Percentiles rank a stretch among this genome's conserved stretches.
Conservation (phyloP, 2,329 filamentous ascomycete species). For the Arachnomyces sp. region DNA sequence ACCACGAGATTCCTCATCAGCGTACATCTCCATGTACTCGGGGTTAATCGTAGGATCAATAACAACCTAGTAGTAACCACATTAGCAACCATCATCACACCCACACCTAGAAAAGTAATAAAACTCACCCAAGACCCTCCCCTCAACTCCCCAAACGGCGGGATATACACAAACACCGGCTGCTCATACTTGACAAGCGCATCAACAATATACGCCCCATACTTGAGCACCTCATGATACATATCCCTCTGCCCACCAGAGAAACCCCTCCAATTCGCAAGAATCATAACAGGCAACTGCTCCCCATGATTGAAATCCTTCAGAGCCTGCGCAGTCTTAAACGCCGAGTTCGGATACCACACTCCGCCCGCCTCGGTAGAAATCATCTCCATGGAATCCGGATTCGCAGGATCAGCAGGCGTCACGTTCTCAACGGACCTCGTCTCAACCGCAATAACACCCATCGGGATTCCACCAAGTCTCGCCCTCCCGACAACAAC, state of each 20-base stretch:
- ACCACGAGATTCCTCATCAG: slow-evolving; percentile 86
- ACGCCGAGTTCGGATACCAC: slow-evolving; percentile 99
- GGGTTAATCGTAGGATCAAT: slow-evolving; percentile 98
- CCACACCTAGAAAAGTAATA: background rate
- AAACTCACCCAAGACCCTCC: slow-evolving; percentile 81
- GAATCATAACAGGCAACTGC: slow-evolving; percentile 96
- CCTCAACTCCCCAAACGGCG: slow-evolving; percentile 89
- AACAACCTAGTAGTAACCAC: slow-evolving; percentile 58
- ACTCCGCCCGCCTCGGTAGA: slow-evolving; percentile 93
- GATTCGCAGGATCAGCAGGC: slow-evolving; percentile 93
- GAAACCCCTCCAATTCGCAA: slow-evolving; percentile 99
- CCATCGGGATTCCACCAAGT: slow-evolving; percentile 92
- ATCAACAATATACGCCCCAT: slow-evolving; percentile 97
- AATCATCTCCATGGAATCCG: slow-evolving; percentile 94
- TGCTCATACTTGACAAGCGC: slow-evolving; percentile 97
- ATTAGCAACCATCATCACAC: slow-evolving; percentile 1
- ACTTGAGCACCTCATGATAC: slow-evolving; percentile 99
- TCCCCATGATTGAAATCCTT: slow-evolving; percentile 99
- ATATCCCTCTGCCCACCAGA: slow-evolving; percentile 98
- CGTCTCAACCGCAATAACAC: slow-evolving; percentile 95
- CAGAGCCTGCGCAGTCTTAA: slow-evolving; percentile 98
- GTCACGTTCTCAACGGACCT: slow-evolving; percentile 94
- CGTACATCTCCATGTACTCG: slow-evolving; percentile 98
- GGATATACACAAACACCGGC: slow-evolving; percentile 98
- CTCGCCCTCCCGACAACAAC: slow-evolving; percentile 95